These are phyloP conservation scores for Penicillium bovifimosum DNA, from an alignment of 495 filamentous ascomycete species.

Conservation along the genomic window DNA sequence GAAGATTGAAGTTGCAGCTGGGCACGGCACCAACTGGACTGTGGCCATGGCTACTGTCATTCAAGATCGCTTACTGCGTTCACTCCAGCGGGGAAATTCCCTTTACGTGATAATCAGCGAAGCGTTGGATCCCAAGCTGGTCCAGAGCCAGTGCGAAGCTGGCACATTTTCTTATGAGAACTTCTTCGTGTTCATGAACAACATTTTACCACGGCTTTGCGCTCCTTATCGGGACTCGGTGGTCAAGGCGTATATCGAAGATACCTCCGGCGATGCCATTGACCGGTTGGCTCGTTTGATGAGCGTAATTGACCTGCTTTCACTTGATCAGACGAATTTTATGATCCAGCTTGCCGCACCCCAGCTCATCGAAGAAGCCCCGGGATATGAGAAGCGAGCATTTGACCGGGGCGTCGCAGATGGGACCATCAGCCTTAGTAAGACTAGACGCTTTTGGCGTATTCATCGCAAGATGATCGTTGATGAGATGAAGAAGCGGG, in stretches of 20 bases:
- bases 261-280: conserved; percentile 73
- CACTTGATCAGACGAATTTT: conserved; percentile 95
- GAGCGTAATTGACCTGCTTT: conserved; percentile 80
- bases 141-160: conserved; percentile 67
- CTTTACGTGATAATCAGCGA: conserved; percentile 82
- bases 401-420: conserved; percentile 68
- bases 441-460: conserved; percentile 67
- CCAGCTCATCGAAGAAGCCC: conserved; percentile 72
- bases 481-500: conserved; percentile 65
- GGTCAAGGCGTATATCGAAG: conserved; percentile 70
- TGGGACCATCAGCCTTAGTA: conserved; percentile 51
- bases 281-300: conserved; percentile 78
- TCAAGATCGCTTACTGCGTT: conserved; percentile 71
- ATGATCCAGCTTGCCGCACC: conserved; percentile 77
- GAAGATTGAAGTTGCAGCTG: conserved; percentile 64
- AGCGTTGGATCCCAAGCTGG: conserved; percentile 71
- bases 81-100: conserved; percentile 72
- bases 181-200: conserved; percentile 87
- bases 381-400: conserved; percentile 70
- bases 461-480: conserved; percentile 61
- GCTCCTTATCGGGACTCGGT: conserved; percentile 84
- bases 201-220: conserved; percentile 87
- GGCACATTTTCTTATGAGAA: conserved; percentile 89
- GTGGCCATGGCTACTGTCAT: conserved; percentile 82
- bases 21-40: conserved; percentile 68